Percentiles rank a stretch among this genome's conserved stretches.
phyloP scores from a whole-genome alignment of 2,329 filamentous ascomycete genomes.

The Grosmannia huntii region DNA sequence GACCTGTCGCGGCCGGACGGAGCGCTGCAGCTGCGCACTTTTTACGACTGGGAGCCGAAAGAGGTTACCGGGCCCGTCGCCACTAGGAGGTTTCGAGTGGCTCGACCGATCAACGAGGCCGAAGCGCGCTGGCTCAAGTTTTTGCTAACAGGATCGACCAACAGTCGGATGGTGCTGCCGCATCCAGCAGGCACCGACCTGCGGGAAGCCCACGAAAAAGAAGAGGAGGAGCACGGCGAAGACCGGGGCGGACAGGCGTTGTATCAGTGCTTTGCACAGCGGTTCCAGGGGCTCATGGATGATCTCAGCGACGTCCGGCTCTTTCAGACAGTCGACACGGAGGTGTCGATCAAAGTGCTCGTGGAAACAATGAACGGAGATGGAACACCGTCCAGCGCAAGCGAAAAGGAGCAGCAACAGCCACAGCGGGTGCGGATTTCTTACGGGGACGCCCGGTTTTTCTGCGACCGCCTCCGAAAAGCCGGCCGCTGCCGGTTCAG shows the following conservation, averaged over 20 bases:
- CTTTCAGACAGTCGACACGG: slow-evolving; percentile 12
- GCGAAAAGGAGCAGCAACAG: too few species aligned
- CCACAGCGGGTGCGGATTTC: slow-evolving; percentile 16
- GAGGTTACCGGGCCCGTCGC: background rate
- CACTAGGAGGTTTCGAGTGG: background rate
- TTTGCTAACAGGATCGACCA: slow-evolving; percentile 17
- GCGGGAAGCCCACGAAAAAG: background rate
- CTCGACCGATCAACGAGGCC: slow-evolving; percentile 11
- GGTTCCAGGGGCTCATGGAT: slow-evolving; percentile 20
- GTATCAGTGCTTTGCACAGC: slow-evolving; percentile 20
- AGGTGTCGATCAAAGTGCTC: slow-evolving; percentile 16
- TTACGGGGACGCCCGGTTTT: slow-evolving; percentile 18
- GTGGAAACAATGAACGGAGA: slow-evolving; percentile 16
- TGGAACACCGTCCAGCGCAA: background rate
- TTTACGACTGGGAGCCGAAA: slow-evolving; percentile 1
- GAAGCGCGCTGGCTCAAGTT: slow-evolving; percentile 23
- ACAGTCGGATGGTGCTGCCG: slow-evolving; percentile 12
- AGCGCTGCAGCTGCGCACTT: slow-evolving; percentile 5
- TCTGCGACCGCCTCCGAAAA: slow-evolving; percentile 16
- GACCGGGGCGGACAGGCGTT: slow-evolving; percentile 14
- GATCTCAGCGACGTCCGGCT: slow-evolving; percentile 16
- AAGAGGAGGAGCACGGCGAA: background rate
- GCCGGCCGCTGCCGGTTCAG: slow-evolving; percentile 12
- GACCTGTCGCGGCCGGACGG: slow-evolving; percentile 4
- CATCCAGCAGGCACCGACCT: slow-evolving; percentile 4